Percentiles rank a stretch among this genome's conserved stretches.
phyloP scores from a whole-genome alignment of 2,329 filamentous ascomycete species.

The Tolypocladium cylindrosporum region DNA sequence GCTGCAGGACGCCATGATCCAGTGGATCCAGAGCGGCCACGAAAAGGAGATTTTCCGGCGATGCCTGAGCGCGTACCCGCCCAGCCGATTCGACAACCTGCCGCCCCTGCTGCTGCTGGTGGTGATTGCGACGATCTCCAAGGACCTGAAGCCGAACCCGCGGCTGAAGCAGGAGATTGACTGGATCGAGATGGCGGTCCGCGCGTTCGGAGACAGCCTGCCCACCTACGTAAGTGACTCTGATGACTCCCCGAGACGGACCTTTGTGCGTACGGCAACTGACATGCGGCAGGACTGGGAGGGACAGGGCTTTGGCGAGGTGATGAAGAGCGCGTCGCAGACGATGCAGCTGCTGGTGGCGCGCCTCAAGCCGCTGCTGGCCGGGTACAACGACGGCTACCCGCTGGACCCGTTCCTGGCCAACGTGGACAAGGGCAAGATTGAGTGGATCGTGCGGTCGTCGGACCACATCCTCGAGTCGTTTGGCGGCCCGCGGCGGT shows the following conservation, averaged over 20 bases:
- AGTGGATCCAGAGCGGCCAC: constrained; percentile 55
- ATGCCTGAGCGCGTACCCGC: constrained; percentile 26
- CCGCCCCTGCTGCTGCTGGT: constrained; percentile 54
- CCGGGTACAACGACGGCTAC: constrained; percentile 23
- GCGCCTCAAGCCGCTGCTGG: constrained; percentile 23
- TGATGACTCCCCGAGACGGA: not conserved
- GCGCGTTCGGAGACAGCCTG: constrained; percentile 38
- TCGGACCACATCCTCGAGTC: constrained; percentile 24
- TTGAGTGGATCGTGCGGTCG: constrained; percentile 27
- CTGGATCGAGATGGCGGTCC: constrained; percentile 52
- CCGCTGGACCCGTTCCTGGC: constrained; percentile 28
- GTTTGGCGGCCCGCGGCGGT: constrained; percentile 17
- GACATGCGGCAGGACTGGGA: constrained; percentile 25
- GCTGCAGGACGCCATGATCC: constrained; percentile 53
- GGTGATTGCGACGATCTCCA: constrained; percentile 53
- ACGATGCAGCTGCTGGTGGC: constrained; percentile 28
- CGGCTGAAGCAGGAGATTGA: constrained; percentile 45
- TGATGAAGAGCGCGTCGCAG: constrained; percentile 27
- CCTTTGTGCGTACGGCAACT: constrained; percentile 3
- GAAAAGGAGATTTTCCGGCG: constrained; percentile 53
- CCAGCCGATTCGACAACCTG: constrained; percentile 39
- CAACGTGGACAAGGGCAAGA: constrained; percentile 25
- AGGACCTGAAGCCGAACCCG: constrained; percentile 42
- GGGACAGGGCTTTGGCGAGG: constrained; percentile 22
- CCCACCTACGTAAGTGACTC: constrained; percentile 37